phyloP scores from a whole-genome alignment of 805 yeast species.

The Candida railenensis region DNA sequence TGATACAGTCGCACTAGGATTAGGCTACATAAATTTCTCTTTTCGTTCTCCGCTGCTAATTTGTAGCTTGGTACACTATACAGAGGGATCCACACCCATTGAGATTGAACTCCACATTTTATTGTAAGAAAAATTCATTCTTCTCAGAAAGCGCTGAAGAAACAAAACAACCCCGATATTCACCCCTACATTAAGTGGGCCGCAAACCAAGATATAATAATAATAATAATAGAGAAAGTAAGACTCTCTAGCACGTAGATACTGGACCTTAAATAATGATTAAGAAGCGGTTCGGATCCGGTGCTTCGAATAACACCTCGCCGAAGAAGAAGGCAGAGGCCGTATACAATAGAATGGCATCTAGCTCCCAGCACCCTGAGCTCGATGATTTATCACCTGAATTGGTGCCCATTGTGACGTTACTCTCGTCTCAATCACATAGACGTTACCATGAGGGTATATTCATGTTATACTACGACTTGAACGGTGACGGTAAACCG shows the following conservation, averaged over 20 bases:
- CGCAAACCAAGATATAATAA: too few relatives aligned
- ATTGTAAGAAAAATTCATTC: too few relatives aligned
- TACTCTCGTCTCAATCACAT: constrained; percentile 70
- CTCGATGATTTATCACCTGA: constrained; percentile 43
- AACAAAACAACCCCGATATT: too few relatives aligned
- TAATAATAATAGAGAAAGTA: too few relatives aligned
- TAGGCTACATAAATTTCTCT: too few relatives aligned
- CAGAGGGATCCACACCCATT: too few relatives aligned
- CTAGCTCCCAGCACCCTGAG: constrained; percentile 6
- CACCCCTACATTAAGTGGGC: too few relatives aligned
- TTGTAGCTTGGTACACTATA: too few relatives aligned
- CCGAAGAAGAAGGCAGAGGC: constrained; percentile 12
- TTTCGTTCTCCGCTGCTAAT: too few relatives aligned
- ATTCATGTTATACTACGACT: constrained; percentile 66
- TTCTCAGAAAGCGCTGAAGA: too few relatives aligned
- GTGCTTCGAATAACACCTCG: constrained; percentile 11
- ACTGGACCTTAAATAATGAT: constrained; percentile 7
- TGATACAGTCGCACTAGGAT: too few relatives aligned
- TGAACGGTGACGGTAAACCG: constrained; percentile 83
- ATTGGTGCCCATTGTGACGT: constrained; percentile 68
- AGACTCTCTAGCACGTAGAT: background rate
- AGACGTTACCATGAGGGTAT: constrained; percentile 77
- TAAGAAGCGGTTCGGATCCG: constrained; percentile 23
- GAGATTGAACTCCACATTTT: too few relatives aligned
- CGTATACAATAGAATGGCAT: constrained; percentile 2